phyloP scores from a whole-genome alignment of 2,329 filamentous ascomycete genomes.

The Pseudogymnoascus sp. region DNA sequence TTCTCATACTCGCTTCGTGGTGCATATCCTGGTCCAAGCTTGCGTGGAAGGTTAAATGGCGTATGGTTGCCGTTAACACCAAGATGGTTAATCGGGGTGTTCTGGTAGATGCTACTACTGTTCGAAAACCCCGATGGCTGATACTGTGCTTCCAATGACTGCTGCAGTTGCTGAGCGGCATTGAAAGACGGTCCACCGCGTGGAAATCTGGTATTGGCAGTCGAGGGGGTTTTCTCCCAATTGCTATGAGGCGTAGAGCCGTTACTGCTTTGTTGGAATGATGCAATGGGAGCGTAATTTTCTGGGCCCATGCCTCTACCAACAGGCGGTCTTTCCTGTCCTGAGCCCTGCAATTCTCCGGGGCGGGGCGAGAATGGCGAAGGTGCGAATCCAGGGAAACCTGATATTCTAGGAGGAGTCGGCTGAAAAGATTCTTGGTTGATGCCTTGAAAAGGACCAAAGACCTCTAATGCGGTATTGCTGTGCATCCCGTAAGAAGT shows the following conservation, averaged over 20 bases:
- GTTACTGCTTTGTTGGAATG: conserved; percentile 18
- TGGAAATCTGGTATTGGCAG: conserved; percentile 27
- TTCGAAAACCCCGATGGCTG: conserved; percentile 36
- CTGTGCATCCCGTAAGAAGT: conserved; percentile 49
- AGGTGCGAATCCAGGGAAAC: conserved; percentile 36
- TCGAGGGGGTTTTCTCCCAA: conserved; percentile 14
- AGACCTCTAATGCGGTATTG: conserved; percentile 41
- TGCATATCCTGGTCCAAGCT: conserved; percentile 13
- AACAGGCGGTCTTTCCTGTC: background rate
- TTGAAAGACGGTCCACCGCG: background rate
- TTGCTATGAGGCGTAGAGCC: background rate
- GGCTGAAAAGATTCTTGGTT: conserved; percentile 14
- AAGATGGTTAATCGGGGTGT: conserved; percentile 31
- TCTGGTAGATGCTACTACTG: conserved; percentile 41
- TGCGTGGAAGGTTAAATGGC: background rate
- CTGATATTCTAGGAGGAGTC: conserved; percentile 27
- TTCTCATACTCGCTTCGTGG: conserved; percentile 22
- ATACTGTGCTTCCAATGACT: conserved; percentile 19
- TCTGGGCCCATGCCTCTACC: background rate
- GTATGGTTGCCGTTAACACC: background rate
- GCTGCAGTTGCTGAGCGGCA: conserved; percentile 14
- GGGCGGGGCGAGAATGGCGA: conserved; percentile 35
- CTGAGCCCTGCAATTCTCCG: conserved; percentile 24
- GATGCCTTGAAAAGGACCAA: conserved; percentile 31
- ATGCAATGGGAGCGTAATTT: background rate